phyloP scores from a whole-genome alignment of 345 rosid genomes.

The Raphanus sativus region DNA sequence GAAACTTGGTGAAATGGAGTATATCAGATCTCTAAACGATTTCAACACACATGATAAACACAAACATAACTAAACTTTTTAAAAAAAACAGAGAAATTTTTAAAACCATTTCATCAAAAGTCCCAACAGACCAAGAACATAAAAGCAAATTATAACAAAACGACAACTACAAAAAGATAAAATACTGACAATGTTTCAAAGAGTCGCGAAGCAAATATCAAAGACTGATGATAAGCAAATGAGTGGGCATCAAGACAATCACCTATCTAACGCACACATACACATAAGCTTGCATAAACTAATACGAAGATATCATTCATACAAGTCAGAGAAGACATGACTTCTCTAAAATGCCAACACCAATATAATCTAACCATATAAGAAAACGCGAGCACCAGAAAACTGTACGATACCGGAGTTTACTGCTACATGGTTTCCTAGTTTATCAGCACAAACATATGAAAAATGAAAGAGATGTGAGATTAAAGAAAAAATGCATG shows the following conservation, averaged over 20 bases:
- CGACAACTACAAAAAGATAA: neutral
- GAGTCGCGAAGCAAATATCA: neutral
- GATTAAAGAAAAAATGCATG: neutral
- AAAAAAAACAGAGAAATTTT: too few relatives aligned
- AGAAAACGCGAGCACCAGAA: too few relatives aligned
- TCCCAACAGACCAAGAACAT: neutral
- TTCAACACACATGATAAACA: too few relatives aligned
- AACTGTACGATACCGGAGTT: neutral
- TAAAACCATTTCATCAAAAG: neutral
- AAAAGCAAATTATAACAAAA: neutral
- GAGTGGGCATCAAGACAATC: neutral
- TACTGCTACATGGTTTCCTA: neutral
- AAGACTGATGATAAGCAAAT: neutral
- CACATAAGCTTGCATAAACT: neutral
- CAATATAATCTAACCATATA: too few relatives aligned
- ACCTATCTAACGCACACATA: too few relatives aligned
- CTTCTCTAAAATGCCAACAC: neutral
- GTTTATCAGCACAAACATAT: neutral
- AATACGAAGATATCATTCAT: neutral
- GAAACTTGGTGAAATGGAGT: too few relatives aligned
- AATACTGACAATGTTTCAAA: neutral
- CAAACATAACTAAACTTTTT: too few relatives aligned
- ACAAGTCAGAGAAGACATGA: neutral
- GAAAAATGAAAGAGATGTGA: neutral
- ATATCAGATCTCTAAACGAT: too few relatives aligned